A percentile compares a stretch with the other conserved stretches of the same genome.
Conservation (phyloP, 2,329 filamentous ascomycete species). For the Colletotrichum caudatum region DNA sequence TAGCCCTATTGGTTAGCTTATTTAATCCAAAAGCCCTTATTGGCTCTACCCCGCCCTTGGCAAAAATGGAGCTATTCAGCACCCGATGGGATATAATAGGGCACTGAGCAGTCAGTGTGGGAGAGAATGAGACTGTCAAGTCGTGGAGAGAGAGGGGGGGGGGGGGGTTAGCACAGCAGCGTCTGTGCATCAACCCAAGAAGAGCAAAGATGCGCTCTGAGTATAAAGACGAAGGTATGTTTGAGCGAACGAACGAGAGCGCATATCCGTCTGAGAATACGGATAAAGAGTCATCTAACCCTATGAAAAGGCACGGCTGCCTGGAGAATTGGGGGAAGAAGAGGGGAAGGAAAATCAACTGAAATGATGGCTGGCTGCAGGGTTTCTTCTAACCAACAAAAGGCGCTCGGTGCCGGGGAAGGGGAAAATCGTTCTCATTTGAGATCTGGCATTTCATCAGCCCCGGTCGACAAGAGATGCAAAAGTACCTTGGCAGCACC, state of each 20-base stretch:
- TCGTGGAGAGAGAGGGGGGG: too few relatives aligned
- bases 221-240: not conserved
- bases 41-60: too few relatives aligned
- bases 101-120: slow-evolving; percentile 1
- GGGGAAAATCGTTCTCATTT: slow-evolving; percentile 20
- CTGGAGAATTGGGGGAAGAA: slow-evolving; percentile 8
- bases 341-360: slow-evolving; percentile 25
- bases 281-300: slow-evolving; percentile 38
- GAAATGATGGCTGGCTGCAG: slow-evolving; percentile 27
- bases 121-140: slow-evolving; percentile 5
- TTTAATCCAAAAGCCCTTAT: too few relatives aligned
- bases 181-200: not conserved
- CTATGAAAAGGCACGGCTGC: slow-evolving; percentile 34
- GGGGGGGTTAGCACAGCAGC: not conserved
- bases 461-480: not conserved
- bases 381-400: slow-evolving; percentile 18
- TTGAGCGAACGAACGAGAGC: slow-evolving; percentile 19
- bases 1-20: too few relatives aligned
- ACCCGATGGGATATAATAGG: too few relatives aligned
- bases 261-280: slow-evolving; percentile 1
- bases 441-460: slow-evolving; percentile 26
- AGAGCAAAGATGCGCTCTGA: slow-evolving; percentile 4
- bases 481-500: slow-evolving; percentile 14
- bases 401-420: slow-evolving; percentile 2
- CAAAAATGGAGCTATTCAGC: too few relatives aligned